Evolutionary conservation across 768 basidiomycete genomes (phyloP).

Genomic region (Podaxis sp.): DNA sequence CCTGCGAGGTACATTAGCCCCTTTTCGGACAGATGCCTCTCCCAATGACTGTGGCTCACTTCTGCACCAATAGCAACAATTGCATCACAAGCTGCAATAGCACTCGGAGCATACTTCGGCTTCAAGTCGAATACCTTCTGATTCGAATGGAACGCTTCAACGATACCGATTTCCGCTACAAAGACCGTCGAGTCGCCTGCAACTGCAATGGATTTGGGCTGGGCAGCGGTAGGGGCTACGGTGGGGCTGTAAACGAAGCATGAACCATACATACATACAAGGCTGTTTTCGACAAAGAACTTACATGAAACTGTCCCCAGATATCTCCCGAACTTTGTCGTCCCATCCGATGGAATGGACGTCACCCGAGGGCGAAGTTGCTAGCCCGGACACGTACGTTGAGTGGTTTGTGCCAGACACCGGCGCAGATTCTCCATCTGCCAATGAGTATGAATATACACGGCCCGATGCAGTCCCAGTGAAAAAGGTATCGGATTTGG

Average conservation of each 20-base stretch:
- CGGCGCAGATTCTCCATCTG: conserved; percentile 37
- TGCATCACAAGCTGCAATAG: conserved; percentile 47
- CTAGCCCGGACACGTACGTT: conserved; percentile 63
- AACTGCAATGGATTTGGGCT: conserved; percentile 65
- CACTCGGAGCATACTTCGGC: conserved; percentile 48
- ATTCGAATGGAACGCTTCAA: conserved; percentile 69
- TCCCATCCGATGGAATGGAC: conserved; percentile 78
- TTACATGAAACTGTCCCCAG: conserved; percentile 42
- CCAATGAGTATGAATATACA: conserved; percentile 55
- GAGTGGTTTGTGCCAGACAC: conserved; percentile 67
- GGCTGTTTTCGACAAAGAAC: conserved; percentile 15
- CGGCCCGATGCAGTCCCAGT: conserved; percentile 81
- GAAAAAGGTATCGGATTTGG: conserved; percentile 57
- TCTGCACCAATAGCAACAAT: conserved; percentile 73
- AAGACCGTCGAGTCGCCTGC: conserved; percentile 62
- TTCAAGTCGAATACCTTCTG: conserved; percentile 59
- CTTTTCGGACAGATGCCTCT: neutral
- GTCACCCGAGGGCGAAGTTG: conserved; percentile 39
- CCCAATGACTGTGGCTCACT: conserved; percentile 34
- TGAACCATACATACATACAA: neutral
- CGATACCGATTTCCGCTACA: conserved; percentile 47
- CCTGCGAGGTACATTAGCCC: conserved; percentile 37
- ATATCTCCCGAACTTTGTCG: conserved; percentile 68
- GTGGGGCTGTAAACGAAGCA: conserved; percentile 36
- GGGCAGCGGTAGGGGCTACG: conserved; percentile 47